Evolutionary conservation across 257 asterid species (phyloP).

Genomic region (Asclepias syriaca): DNA sequence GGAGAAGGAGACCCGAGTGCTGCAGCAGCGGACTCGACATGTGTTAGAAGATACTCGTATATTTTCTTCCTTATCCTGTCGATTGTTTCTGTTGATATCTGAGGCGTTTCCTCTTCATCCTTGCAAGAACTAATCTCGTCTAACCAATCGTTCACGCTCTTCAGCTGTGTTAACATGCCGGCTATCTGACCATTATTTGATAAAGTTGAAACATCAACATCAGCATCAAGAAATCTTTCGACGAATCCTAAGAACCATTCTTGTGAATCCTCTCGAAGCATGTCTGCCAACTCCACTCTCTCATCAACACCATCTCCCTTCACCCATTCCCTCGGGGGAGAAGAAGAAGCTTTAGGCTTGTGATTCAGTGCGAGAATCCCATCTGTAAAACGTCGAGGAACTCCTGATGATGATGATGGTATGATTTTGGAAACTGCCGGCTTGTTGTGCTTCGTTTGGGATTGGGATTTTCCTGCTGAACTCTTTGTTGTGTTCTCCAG

Average conservation of each 20-base stretch:
- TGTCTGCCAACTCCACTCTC: constrained; percentile 80
- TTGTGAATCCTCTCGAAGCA: constrained; percentile 61
- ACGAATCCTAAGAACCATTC: constrained; percentile 94
- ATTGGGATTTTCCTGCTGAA: constrained; percentile 36
- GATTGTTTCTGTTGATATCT: constrained; percentile 52
- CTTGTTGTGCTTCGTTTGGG: constrained; percentile 41
- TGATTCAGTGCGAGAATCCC: constrained; percentile 32
- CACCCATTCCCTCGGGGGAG: constrained; percentile 71
- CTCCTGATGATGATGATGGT: constrained; percentile 32
- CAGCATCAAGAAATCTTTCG: constrained; percentile 87
- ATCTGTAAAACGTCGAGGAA: constrained; percentile 44
- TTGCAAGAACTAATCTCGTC: constrained; percentile 65
- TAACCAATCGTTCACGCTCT: constrained; percentile 95
- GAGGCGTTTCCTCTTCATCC: constrained; percentile 54
- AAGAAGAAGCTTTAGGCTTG: constrained; percentile 29
- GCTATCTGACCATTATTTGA: constrained; percentile 93
- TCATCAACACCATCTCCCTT: constrained; percentile 82
- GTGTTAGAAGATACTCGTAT: constrained; percentile 92
- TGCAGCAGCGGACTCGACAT: constrained; percentile 94
- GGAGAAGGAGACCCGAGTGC: constrained; percentile 66
- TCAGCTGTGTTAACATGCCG: constrained; percentile 85
- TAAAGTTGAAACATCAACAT: constrained; percentile 64
- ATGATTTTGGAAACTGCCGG: constrained; percentile 41
- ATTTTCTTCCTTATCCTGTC: constrained; percentile 93
- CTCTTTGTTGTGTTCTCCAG: constrained; percentile 60